phyloP scores from a whole-genome alignment of 1,284 basidiomycete species.

The Mycena sp. region DNA sequence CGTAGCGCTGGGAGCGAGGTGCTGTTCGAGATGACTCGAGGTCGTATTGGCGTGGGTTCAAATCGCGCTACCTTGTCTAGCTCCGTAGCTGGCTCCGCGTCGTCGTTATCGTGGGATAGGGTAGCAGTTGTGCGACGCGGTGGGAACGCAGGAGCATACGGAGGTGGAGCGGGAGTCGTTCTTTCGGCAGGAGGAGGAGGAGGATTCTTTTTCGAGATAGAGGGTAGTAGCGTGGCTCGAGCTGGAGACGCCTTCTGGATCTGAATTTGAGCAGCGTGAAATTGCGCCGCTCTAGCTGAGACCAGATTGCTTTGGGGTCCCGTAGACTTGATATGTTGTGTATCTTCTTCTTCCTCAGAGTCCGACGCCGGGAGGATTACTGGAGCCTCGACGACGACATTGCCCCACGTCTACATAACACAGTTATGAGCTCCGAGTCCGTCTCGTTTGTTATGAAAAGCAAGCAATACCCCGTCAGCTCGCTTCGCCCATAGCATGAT shows the following conservation, averaged over 20 bases:
- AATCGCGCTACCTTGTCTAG: conserved; percentile 14
- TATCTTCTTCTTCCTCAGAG: conserved; percentile 16
- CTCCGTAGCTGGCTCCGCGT: conserved; percentile 17
- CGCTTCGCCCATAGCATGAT: conserved; percentile 26
- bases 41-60: conserved; percentile 16
- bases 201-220: conserved; percentile 18
- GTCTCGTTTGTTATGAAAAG: conserved; percentile 13
- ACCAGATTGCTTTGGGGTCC: conserved; percentile 17
- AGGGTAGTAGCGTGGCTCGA: conserved; percentile 1
- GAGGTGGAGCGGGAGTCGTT: conserved; percentile 15
- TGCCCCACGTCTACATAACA: conserved; percentile 24
- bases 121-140: conserved; percentile 17
- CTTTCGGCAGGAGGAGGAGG: conserved; percentile 17
- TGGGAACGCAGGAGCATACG: conserved; percentile 24
- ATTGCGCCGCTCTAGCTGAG: conserved; percentile 21
- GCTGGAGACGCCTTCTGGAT: conserved; percentile 21
- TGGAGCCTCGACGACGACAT: conserved; percentile 22
- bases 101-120: conserved; percentile 11
- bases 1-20: conserved; percentile 7
- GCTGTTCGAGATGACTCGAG: conserved; percentile 13
- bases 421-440: conserved; percentile 15
- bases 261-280: conserved; percentile 16
- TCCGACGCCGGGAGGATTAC: conserved; percentile 11
- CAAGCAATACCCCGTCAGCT: conserved; percentile 23
- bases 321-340: conserved; percentile 5